Evolutionary conservation across 2,329 filamentous ascomycete genomes (phyloP), one percentile per base, ranked within the genome.

Genomic region (Dothiorella sarmentorum): DNA sequence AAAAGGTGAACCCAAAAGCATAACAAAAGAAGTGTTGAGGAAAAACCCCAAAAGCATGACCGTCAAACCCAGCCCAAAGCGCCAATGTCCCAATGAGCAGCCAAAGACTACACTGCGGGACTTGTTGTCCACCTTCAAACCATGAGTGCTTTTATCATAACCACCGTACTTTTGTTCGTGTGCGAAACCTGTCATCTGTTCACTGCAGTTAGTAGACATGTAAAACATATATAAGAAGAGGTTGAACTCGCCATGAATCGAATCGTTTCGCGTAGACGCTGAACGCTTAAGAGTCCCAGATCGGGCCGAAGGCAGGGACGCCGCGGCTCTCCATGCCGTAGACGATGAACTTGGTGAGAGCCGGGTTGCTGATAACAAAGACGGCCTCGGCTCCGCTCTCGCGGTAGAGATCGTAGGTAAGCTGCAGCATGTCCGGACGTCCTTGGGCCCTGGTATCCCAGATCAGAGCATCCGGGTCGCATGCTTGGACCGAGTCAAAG

Each of bases 311-410:
- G 7, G 87, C 86, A 2, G 83, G 79, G 7, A 90, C 72, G 0
- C 87, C 86, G 58, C 85, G 78, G 35, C 77, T 79, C 73, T 90
- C 86, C 52, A 91, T 73, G 7, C 81, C 85, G 68, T 85, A 88
- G 0, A 91, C 87, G 1, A 91, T 78, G 73, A 83, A 83, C 66
- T 80, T 80, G 17, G 87, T 90, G 31, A 90, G 80, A 59, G 73
- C 80, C 59, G 85, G 83, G 68, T 91, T 91, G 58, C 85, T 85
- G 65, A 91, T 86, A 61, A 90, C 81, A 67, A 90, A 85, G 35
- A 90, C 86, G 2, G 87, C 88, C 76, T 91, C 87, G 1, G 81
- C 80, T 0, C 73, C 63, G 24, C 75, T 75, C 29, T 80, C 71
- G 49, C 65, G 66, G 49, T 74, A 75, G 53, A 86, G 74, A 7